A percentile compares a stretch with the other conserved stretches of the same genome.
phyloP scores from a whole-genome alignment of 1,284 basidiomycete species.

The Pyrrhoderma lamaoense region DNA sequence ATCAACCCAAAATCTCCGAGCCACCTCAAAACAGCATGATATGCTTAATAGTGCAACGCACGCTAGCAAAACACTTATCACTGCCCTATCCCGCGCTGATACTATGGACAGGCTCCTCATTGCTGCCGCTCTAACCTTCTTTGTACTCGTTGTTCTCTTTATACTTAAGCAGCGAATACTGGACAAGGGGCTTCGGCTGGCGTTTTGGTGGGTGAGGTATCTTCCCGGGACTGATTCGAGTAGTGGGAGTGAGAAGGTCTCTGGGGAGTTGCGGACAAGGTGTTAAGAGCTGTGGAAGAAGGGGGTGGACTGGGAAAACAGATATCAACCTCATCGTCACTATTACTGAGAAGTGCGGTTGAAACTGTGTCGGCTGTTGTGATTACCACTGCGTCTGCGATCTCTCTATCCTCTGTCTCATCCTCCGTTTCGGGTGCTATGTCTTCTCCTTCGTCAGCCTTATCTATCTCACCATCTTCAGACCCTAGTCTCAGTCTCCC shows the following conservation, averaged over 20 bases:
- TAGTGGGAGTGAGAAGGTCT: no score
- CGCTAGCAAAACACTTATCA: slow-evolving; percentile 77
- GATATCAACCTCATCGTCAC: not conserved
- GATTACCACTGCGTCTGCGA: not conserved
- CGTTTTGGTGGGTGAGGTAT: slow-evolving; percentile 75
- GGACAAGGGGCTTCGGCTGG: slow-evolving; percentile 61
- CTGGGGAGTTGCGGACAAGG: not conserved
- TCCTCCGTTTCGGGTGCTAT: no score
- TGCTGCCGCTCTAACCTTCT: slow-evolving; percentile 70
- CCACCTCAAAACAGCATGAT: slow-evolving; percentile 76
- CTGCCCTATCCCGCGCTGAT: slow-evolving; percentile 80
- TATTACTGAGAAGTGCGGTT: not conserved
- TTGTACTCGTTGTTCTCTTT: slow-evolving; percentile 76
- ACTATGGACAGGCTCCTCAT: slow-evolving; percentile 88
- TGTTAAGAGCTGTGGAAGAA: not conserved
- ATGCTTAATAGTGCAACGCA: slow-evolving; percentile 65
- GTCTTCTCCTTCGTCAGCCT: no score
- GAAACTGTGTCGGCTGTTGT: not conserved
- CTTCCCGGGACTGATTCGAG: slow-evolving; percentile 33
- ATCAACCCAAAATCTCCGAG: slow-evolving; percentile 68
- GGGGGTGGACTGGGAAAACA: no score
- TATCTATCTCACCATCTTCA: no score
- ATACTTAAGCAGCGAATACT: slow-evolving; percentile 82
- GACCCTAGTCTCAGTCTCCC: no score
- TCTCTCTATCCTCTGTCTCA: no score